Percentiles rank a stretch among this genome's conserved stretches.
These are phyloP conservation scores for Talaromyces sp. DNA, from an alignment of 2,329 filamentous ascomycete genomes.

Conservation along the genomic window DNA sequence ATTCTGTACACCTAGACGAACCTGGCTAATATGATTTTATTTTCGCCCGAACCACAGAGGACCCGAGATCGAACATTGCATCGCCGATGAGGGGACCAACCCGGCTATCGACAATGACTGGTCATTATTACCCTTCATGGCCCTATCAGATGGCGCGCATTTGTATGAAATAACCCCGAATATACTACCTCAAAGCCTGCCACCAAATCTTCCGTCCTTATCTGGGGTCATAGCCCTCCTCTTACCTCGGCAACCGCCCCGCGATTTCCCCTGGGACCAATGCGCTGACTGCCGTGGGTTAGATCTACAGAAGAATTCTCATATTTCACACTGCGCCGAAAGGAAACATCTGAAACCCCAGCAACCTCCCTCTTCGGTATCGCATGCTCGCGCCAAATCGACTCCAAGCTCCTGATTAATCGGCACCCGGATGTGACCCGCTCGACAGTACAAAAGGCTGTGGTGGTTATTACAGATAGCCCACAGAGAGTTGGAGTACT, in stretches of 20 bases:
- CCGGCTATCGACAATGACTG: constrained; percentile 85
- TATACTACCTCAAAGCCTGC: background rate
- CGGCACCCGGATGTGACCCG: constrained; percentile 89
- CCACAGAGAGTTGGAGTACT: constrained; percentile 89
- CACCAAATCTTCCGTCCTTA: background rate
- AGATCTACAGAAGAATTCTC: constrained; percentile 95
- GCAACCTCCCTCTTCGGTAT: constrained; percentile 92
- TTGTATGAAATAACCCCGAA: constrained; percentile 59
- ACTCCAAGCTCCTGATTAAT: constrained; percentile 74
- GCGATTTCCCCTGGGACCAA: constrained; percentile 1
- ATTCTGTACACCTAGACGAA: background rate
- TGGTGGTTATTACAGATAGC: constrained; percentile 90
- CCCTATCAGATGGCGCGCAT: constrained; percentile 92
- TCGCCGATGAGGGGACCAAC: constrained; percentile 76
- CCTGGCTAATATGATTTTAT: constrained; percentile 7
- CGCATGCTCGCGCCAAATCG: constrained; percentile 89
- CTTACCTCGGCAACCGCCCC: constrained; percentile 1
- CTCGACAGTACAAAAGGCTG: constrained; percentile 95
- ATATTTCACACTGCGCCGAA: constrained; percentile 86
- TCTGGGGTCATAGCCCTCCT: background rate
- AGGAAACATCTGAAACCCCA: constrained; percentile 48
- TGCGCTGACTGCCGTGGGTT: constrained; percentile 8
- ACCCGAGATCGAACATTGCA: constrained; percentile 92
- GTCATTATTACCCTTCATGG: constrained; percentile 93
- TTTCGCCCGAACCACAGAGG: constrained; percentile 57